Evolutionary conservation across 108 stramenopile species (phyloP).

Genomic region (Parietichytrium sp.): DNA sequence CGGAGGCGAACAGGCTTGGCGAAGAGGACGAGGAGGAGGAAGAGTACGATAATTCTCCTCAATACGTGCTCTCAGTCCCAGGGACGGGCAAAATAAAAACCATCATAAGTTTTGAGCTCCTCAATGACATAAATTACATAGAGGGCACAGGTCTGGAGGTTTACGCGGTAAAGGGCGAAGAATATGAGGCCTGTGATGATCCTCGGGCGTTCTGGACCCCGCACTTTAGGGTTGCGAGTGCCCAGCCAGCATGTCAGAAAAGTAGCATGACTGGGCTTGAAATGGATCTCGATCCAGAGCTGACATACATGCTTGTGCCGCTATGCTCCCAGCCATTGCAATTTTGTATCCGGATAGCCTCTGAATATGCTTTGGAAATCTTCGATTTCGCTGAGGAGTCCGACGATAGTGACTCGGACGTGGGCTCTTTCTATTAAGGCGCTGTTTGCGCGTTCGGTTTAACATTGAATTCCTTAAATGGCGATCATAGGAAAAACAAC

Average conservation of each 20-base stretch:
- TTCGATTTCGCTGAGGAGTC: constrained; percentile 16
- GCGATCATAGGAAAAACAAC: too few relatives aligned
- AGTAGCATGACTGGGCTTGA: constrained; percentile 31
- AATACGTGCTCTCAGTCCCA: not conserved
- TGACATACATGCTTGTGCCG: constrained; percentile 7
- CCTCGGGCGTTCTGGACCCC: constrained; percentile 24
- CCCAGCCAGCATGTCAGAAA: not conserved
- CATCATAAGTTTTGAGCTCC: constrained; percentile 25
- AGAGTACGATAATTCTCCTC: constrained; percentile 18
- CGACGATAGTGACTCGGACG: not conserved
- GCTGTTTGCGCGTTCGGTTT: too few relatives aligned
- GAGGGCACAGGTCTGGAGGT: constrained; percentile 24
- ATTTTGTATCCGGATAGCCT: constrained; percentile 25
- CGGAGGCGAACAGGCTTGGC: not conserved
- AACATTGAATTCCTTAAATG: too few relatives aligned
- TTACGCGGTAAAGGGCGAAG: constrained; percentile 1
- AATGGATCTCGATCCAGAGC: constrained; percentile 2
- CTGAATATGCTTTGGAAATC: not conserved
- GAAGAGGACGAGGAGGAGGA: constrained; percentile 9
- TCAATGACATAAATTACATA: constrained; percentile 34
- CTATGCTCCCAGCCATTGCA: constrained; percentile 22
- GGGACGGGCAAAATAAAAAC: not conserved
- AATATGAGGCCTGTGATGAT: constrained; percentile 29
- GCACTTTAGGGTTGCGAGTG: not conserved
- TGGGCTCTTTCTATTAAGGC: constrained; percentile 5